phyloP scores from a whole-genome alignment of 1,139 yeast species.

The Lodderomyces parapsilosis region DNA sequence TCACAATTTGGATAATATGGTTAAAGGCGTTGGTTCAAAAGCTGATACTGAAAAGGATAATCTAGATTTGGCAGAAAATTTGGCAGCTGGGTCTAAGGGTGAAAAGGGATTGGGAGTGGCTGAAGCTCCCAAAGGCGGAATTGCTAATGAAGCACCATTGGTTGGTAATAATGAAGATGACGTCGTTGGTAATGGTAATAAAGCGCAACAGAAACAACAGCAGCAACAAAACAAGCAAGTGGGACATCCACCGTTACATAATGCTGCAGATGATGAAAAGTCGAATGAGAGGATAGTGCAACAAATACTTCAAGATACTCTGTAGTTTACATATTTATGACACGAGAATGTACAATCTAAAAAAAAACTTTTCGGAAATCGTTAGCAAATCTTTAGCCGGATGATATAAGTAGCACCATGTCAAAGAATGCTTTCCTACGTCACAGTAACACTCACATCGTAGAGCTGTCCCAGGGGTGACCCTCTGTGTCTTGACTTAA shows the following conservation, averaged over 20 bases:
- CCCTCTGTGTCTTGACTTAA: too few relatives aligned
- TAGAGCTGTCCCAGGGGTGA: too few relatives aligned
- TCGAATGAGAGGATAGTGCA: slow-evolving; percentile 11
- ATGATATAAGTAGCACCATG: too few relatives aligned
- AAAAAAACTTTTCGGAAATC: too few relatives aligned
- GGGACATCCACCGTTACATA: neutral
- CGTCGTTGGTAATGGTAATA: slow-evolving; percentile 23
- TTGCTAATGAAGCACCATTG: slow-evolving; percentile 47
- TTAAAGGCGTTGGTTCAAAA: slow-evolving; percentile 15
- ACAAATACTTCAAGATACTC: slow-evolving; percentile 13
- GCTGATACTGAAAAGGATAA: slow-evolving; percentile 15
- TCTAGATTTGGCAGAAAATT: slow-evolving; percentile 39
- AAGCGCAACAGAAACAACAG: slow-evolving; percentile 6
- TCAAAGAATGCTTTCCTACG: too few relatives aligned
- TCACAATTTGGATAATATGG: slow-evolving; percentile 14
- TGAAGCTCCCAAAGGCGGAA: slow-evolving; percentile 53
- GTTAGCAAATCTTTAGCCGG: too few relatives aligned
- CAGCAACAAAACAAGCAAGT: neutral
- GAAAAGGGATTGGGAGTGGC: slow-evolving; percentile 42
- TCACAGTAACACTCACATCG: too few relatives aligned
- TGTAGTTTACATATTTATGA: slow-evolving; percentile 2
- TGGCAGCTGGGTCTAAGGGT: slow-evolving; percentile 44
- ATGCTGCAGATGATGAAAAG: neutral
- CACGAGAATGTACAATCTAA: neutral
- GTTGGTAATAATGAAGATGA: slow-evolving; percentile 44